phyloP scores from a whole-genome alignment of 257 asterid species.

The Solanum lignicaule region DNA sequence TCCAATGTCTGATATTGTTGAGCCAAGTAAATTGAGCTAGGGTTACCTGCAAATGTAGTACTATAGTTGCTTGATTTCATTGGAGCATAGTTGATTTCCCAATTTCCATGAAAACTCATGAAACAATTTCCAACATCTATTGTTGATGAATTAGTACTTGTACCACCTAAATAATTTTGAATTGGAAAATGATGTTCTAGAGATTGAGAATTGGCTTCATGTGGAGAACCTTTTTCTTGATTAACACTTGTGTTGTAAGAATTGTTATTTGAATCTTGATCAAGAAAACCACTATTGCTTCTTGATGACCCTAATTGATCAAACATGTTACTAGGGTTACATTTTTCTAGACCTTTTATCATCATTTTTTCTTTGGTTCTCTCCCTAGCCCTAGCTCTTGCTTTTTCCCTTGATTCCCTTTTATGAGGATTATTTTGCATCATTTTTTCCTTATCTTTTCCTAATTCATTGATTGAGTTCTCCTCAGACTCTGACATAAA shows the following conservation, averaged over 20 bases:
- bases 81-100: conserved; percentile 22
- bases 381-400: conserved; percentile 47
- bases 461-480: neutral
- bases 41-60: conserved; percentile 29
- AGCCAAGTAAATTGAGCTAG: conserved; percentile 22
- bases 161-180: conserved; percentile 28
- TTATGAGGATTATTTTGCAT: neutral
- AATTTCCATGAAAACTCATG: conserved; percentile 27
- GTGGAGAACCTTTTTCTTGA: neutral
- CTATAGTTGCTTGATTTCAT: neutral
- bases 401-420: conserved; percentile 33
- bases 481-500: conserved; percentile 32
- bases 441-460: neutral
- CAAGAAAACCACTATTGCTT: neutral
- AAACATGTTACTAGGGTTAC: conserved; percentile 13
- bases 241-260: conserved; percentile 12
- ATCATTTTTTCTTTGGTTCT: conserved; percentile 47
- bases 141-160: neutral
- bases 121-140: conserved; percentile 18
- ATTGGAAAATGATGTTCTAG: conserved; percentile 13
- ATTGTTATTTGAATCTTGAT: conserved; percentile 3
- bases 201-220: neutral
- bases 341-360: conserved; percentile 23
- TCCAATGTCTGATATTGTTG: conserved; percentile 11
- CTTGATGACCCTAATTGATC: neutral